Evolutionary conservation across 805 yeast species (phyloP).

Genomic region (Wickerhamomyces sydowiorum): DNA sequence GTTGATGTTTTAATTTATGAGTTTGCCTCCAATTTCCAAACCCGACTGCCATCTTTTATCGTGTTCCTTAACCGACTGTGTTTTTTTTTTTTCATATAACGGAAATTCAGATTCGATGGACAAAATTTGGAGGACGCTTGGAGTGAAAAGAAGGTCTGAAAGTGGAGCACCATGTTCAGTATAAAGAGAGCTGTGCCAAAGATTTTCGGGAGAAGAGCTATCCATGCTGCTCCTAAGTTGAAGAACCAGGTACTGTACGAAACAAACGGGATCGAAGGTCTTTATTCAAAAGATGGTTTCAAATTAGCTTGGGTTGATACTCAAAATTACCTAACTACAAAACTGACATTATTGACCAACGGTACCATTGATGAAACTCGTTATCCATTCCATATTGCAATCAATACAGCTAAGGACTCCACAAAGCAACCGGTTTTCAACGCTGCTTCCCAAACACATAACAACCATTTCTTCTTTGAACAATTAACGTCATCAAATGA

Average conservation of each 20-base stretch:
- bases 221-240: constrained; percentile 64
- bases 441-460: constrained; percentile 85
- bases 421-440: constrained; percentile 71
- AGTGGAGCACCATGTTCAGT: too few relatives aligned
- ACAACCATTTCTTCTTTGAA: constrained; percentile 84
- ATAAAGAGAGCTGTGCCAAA: not conserved
- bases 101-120: too few relatives aligned
- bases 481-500: constrained; percentile 34
- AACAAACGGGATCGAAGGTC: constrained; percentile 52
- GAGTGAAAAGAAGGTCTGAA: too few relatives aligned
- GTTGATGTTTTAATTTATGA: too few relatives aligned
- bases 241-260: constrained; percentile 33
- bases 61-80: too few relatives aligned
- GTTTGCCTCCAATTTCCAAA: too few relatives aligned
- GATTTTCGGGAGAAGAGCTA: constrained; percentile 14
- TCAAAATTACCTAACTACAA: constrained; percentile 60
- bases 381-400: constrained; percentile 63
- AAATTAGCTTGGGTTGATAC: constrained; percentile 75
- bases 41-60: too few relatives aligned
- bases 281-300: constrained; percentile 63
- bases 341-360: constrained; percentile 55
- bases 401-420: constrained; percentile 61
- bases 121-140: too few relatives aligned
- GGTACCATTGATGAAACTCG: constrained; percentile 80
- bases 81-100: too few relatives aligned